Conservation (phyloP, 2,329 filamentous ascomycete species). For the Albophoma yamanashiensis region DNA sequence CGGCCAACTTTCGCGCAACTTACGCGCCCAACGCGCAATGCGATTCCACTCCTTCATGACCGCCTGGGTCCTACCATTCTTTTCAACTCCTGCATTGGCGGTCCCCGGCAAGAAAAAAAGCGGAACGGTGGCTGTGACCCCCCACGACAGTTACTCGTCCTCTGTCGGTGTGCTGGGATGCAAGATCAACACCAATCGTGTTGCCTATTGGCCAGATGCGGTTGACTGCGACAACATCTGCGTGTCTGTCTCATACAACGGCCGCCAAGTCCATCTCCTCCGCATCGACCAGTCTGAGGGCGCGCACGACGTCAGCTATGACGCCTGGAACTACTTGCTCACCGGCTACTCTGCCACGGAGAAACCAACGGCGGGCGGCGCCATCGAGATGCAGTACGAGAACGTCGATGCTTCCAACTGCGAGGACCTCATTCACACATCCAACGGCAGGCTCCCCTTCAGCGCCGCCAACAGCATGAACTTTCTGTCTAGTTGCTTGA, state of each 20-base stretch:
- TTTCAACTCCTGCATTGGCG: not conserved
- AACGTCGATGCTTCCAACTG: slow-evolving; percentile 34
- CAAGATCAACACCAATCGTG: slow-evolving; percentile 48
- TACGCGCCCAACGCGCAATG: not conserved
- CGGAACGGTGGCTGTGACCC: slow-evolving; percentile 29
- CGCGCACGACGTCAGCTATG: slow-evolving; percentile 49
- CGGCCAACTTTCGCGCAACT: not conserved
- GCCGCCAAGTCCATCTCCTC: slow-evolving; percentile 45
- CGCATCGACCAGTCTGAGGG: slow-evolving; percentile 46
- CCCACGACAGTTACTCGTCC: slow-evolving; percentile 46
- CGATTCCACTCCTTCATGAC: not conserved
- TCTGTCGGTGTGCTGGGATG: slow-evolving; percentile 50
- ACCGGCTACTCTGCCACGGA: slow-evolving; percentile 34
- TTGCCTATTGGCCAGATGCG: slow-evolving; percentile 49
- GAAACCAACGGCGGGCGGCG: slow-evolving; percentile 35
- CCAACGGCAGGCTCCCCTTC: slow-evolving; percentile 26
- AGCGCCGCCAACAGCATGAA: slow-evolving; percentile 43
- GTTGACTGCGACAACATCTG: slow-evolving; percentile 47
- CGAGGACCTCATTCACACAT: slow-evolving; percentile 33
- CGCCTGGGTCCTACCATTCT: not conserved
- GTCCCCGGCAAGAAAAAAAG: not conserved
- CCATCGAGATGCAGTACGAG: slow-evolving; percentile 34
- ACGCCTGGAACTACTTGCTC: slow-evolving; percentile 51
- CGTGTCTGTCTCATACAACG: slow-evolving; percentile 37
- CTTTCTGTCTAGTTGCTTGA: slow-evolving; percentile 35